phyloP scores from a whole-genome alignment of 805 yeast species.

The Naumovozyma dairenensis region DNA sequence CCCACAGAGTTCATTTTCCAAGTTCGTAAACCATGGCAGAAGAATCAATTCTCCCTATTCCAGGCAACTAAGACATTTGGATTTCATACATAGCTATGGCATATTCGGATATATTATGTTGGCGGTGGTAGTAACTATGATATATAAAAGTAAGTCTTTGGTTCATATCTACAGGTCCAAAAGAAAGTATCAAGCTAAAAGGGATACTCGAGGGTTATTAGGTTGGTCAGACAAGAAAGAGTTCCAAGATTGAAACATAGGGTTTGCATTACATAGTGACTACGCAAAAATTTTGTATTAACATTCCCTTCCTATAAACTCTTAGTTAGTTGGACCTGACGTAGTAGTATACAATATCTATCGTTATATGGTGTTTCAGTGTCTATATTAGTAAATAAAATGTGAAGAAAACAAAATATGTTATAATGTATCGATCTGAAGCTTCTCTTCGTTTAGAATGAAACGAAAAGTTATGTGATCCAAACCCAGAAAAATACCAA shows the following conservation, averaged over 20 bases:
- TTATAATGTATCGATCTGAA: too few relatives aligned
- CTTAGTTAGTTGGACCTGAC: too few relatives aligned
- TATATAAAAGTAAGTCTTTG: conserved; percentile 3
- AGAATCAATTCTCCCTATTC: conserved; percentile 33
- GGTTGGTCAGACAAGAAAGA: conserved; percentile 9
- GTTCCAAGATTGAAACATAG: conserved; percentile 9
- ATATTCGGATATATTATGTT: conserved; percentile 32
- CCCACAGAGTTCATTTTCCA: conserved; percentile 13
- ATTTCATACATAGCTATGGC: conserved; percentile 36
- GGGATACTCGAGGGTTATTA: conserved; percentile 15
- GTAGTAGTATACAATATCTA: too few relatives aligned
- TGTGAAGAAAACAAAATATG: too few relatives aligned
- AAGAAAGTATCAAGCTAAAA: conserved; percentile 16
- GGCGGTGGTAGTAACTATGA: conserved; percentile 1
- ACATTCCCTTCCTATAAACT: too few relatives aligned
- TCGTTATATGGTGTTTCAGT: too few relatives aligned
- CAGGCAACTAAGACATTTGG: conserved; percentile 13
- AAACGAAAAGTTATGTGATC: conserved; percentile 25
- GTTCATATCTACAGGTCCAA: conserved; percentile 5
- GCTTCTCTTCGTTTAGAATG: too few relatives aligned
- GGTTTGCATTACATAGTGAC: too few relatives aligned
- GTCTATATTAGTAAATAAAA: too few relatives aligned
- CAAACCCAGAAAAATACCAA: conserved; percentile 44
- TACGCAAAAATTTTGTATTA: too few relatives aligned
- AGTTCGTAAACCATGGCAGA: neutral